Percentiles rank a stretch among this genome's conserved stretches.
These are phyloP conservation scores for Starmerella gropengiesseri DNA, from an alignment of 805 yeast genomes.

Conservation along the genomic window DNA sequence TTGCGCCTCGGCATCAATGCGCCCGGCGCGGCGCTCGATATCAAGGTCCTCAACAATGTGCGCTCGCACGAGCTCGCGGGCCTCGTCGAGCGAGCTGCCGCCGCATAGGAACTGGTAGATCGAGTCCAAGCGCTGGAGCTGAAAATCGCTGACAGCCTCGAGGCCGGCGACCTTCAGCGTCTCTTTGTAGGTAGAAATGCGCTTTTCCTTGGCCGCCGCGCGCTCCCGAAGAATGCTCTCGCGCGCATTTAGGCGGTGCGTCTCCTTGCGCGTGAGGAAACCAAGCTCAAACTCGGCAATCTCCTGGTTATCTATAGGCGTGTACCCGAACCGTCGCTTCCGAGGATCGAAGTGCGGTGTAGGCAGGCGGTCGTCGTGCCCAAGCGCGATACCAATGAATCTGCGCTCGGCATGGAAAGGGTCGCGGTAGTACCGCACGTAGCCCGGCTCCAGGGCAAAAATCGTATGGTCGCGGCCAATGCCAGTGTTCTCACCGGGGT, in stretches of 20 bases:
- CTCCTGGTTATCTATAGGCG: conserved; percentile 39
- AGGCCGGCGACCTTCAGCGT: conserved; percentile 28
- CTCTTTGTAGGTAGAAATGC: conserved; percentile 28
- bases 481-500: conserved; percentile 77
- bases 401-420: conserved; percentile 93
- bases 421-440: conserved; percentile 78
- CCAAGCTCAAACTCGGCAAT: conserved; percentile 50
- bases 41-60: conserved; percentile 34
- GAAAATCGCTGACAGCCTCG: conserved; percentile 24
- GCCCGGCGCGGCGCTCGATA: conserved; percentile 29
- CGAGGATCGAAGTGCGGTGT: conserved; percentile 87
- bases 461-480: conserved; percentile 93
- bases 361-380: conserved; percentile 55
- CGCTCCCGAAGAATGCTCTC: conserved; percentile 35
- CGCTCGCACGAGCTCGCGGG: conserved; percentile 48
- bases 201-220: conserved; percentile 31
- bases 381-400: conserved; percentile 78
- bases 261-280: conserved; percentile 58
- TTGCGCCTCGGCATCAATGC: conserved; percentile 30
- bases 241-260: conserved; percentile 44
- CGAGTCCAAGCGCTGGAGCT: conserved; percentile 41
- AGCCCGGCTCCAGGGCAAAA: conserved; percentile 86
- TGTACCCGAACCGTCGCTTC: conserved; percentile 70
- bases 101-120: conserved; percentile 46
- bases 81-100: conserved; percentile 48